Conservation (phyloP, 108 stramenopile species). For the Cyclotella baltica region DNA sequence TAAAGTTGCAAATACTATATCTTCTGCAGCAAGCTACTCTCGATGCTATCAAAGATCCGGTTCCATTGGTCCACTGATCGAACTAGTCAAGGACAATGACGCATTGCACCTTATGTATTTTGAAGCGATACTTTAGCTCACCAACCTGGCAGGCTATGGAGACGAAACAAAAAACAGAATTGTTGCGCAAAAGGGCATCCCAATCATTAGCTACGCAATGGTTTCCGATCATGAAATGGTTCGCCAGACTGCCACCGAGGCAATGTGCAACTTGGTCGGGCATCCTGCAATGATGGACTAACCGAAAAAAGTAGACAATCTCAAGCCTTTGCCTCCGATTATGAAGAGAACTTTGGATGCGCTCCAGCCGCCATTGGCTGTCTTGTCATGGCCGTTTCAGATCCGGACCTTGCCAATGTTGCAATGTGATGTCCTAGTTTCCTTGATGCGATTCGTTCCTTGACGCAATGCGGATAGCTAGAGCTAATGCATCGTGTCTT, state of each 20-base stretch:
- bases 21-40: no score
- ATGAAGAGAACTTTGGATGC: conserved; percentile 76
- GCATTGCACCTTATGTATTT: conserved; percentile 92
- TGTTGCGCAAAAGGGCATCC: conserved; percentile 84
- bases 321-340: conserved; percentile 88
- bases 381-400: conserved; percentile 85
- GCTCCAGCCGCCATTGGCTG: conserved; percentile 89
- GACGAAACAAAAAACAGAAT: conserved; percentile 91
- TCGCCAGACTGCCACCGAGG: conserved; percentile 95
- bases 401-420: conserved; percentile 61
- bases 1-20: no score
- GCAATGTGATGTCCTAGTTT: conserved; percentile 61
- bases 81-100: conserved; percentile 86
- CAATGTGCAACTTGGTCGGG: conserved; percentile 91
- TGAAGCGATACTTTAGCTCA: conserved; percentile 93
- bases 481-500: conserved; percentile 89
- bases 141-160: conserved; percentile 90
- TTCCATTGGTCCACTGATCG: conserved; percentile 88
- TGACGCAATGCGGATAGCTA: conserved; percentile 76
- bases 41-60: conserved; percentile 89
- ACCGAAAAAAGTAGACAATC: conserved; percentile 74
- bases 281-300: conserved; percentile 81
- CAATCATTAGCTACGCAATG: conserved; percentile 87
- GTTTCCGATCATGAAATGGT: conserved; percentile 96
- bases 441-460: conserved; percentile 55